Evolutionary conservation across 768 basidiomycete genomes (phyloP).

Genomic region (Trametes punicea): DNA sequence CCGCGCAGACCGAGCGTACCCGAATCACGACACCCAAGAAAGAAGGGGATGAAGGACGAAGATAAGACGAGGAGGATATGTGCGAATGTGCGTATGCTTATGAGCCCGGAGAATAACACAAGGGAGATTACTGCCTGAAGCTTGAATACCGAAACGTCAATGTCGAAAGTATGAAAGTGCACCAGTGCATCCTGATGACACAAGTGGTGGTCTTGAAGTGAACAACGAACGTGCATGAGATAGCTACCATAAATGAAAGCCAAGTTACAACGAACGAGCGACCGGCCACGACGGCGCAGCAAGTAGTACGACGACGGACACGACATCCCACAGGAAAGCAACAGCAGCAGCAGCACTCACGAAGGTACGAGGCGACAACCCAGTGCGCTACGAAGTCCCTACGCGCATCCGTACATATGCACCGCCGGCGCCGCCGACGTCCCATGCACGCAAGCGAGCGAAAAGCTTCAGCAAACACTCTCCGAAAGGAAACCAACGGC

Average conservation of each 20-base stretch:
- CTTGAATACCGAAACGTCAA: too few relatives aligned
- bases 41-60: too few relatives aligned
- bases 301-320: neutral
- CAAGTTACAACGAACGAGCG: neutral
- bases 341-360: neutral
- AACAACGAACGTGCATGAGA: neutral
- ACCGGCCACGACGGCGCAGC: neutral
- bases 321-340: neutral
- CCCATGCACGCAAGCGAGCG: neutral
- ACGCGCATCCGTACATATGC: neutral
- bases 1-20: too few relatives aligned
- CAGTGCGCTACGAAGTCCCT: neutral
- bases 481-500: conserved; percentile 1
- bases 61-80: too few relatives aligned
- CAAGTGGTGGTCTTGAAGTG: neutral
- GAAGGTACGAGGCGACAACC: too few relatives aligned
- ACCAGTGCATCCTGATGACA: too few relatives aligned
- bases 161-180: too few relatives aligned
- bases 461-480: neutral
- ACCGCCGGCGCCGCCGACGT: neutral
- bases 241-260: neutral
- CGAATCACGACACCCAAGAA: too few relatives aligned
- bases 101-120: too few relatives aligned
- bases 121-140: too few relatives aligned
- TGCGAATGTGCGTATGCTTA: too few relatives aligned